These are phyloP conservation scores for Mucor saturninus DNA, from an alignment of 371 early-diverging fungal species.

Conservation along the genomic window DNA sequence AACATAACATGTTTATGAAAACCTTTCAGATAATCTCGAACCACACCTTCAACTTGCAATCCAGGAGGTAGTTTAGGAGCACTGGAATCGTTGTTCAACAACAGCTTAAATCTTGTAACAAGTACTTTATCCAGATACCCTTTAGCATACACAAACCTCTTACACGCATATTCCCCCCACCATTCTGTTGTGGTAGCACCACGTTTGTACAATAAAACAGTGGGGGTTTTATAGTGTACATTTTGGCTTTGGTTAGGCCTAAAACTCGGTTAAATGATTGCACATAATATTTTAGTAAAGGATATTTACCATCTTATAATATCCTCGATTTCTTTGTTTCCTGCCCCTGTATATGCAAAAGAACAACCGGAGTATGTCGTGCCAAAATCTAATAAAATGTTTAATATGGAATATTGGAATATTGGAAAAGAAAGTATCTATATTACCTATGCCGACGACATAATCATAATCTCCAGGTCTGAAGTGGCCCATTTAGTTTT, in stretches of 20 bases:
- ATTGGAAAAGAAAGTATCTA: background rate
- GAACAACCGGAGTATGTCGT: conserved; percentile 60
- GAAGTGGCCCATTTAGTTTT: background rate
- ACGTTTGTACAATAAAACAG: conserved; percentile 42
- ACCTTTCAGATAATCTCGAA: conserved; percentile 49
- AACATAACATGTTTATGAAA: conserved; percentile 45
- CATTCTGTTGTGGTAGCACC: conserved; percentile 45
- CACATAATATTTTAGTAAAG: background rate
- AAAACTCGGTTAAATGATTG: background rate
- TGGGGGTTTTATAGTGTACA: conserved; percentile 53
- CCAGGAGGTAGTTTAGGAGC: conserved; percentile 36
- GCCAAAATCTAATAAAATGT: conserved; percentile 54
- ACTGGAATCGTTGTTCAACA: conserved; percentile 44
- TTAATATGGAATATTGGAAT: background rate
- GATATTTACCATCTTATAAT: conserved; percentile 45
- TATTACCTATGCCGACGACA: background rate
- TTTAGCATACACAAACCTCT: conserved; percentile 29
- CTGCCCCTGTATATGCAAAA: conserved; percentile 51
- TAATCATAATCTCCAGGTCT: background rate
- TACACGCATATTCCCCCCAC: conserved; percentile 55
- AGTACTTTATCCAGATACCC: conserved; percentile 42
- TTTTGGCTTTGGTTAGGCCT: conserved; percentile 49
- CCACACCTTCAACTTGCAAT: conserved; percentile 35
- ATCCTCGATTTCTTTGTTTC: conserved; percentile 51
- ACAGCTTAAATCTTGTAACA: conserved; percentile 47